Evolutionary conservation across 2,329 filamentous ascomycete species (phyloP), one percentile per base, ranked within the genome.

Genomic region (Tolypocladium paradoxum): DNA sequence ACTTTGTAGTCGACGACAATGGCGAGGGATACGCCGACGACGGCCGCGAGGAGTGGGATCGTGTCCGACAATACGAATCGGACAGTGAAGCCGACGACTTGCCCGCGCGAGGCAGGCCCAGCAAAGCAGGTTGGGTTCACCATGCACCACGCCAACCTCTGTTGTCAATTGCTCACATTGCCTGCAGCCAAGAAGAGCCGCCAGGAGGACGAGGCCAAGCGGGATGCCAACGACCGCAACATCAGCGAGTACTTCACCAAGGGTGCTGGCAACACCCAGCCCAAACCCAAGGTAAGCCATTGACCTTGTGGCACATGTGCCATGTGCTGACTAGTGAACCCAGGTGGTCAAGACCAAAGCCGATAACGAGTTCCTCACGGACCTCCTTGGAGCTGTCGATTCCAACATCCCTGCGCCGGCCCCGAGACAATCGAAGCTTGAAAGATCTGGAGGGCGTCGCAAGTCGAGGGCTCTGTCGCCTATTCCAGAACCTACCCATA

Each of bases 1-100:
- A 99, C 72, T 99, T 99, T 64, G 92, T 99, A 51, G 91, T 99
- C 55, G 93, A 97, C 74, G 93, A 99, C 73, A 95, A 96, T 73
- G 92, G 92, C 64, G 90, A 92, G 67, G 92, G 93, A 37, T 99
- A 99, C 65, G 92, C 90, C 59, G 92, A 97, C 67, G 93, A 97
- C 65, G 93, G 93, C 56, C 85, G 93, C 53, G 91, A 96, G 71
- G 93, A 97, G 62, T 92, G 92, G 91, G 84, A 92, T 70, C 82
- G 87, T 61, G 78, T 85, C 58, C 77, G 77, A 55, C 76, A 79
- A 57, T 82, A 86, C 67, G 79, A 85, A 57, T 87, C 84, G 36
- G 90, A 93, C 56, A 91, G 84, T 56, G 89, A 95, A 43, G 62
- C 62, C 3, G 60, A 66, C 12, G 65, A 70, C 9, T 52, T 62